These are phyloP conservation scores for Aspergillus conjunctus DNA, from an alignment of 495 filamentous ascomycete genomes.

Conservation along the genomic window DNA sequence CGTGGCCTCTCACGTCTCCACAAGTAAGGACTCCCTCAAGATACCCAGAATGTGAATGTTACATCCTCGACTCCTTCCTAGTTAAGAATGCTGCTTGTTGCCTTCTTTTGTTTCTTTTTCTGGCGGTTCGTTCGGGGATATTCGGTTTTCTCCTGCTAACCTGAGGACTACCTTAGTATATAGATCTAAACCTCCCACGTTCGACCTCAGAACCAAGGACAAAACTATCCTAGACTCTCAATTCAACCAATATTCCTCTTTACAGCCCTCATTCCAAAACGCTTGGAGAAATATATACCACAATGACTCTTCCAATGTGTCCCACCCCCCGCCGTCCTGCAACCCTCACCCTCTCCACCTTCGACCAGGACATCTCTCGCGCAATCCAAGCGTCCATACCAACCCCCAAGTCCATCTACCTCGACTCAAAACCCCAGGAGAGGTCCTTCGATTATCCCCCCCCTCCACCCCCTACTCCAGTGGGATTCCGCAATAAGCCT, in stretches of 20 bases:
- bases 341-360: slow-evolving; percentile 3
- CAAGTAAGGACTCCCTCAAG: no score
- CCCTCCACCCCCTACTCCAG: slow-evolving; percentile 2
- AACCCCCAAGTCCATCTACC: neutral
- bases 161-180: no score
- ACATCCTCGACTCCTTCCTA: no score
- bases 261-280: neutral
- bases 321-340: neutral
- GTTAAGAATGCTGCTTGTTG: neutral
- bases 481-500: slow-evolving; percentile 3
- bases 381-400: neutral
- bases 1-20: neutral
- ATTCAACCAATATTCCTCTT: neutral
- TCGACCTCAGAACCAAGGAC: neutral
- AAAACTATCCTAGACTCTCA: neutral
- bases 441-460: neutral
- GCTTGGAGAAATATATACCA: neutral
- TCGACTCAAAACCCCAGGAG: neutral
- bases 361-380: slow-evolving; percentile 4
- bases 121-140: neutral
- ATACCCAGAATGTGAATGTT: no score
- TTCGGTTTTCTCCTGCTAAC: neutral
- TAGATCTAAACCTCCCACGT: neutral
- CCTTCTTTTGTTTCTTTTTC: neutral
- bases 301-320: neutral